phyloP scores from a whole-genome alignment of 805 yeast genomes.

The Metschnikowia arizonensis region DNA sequence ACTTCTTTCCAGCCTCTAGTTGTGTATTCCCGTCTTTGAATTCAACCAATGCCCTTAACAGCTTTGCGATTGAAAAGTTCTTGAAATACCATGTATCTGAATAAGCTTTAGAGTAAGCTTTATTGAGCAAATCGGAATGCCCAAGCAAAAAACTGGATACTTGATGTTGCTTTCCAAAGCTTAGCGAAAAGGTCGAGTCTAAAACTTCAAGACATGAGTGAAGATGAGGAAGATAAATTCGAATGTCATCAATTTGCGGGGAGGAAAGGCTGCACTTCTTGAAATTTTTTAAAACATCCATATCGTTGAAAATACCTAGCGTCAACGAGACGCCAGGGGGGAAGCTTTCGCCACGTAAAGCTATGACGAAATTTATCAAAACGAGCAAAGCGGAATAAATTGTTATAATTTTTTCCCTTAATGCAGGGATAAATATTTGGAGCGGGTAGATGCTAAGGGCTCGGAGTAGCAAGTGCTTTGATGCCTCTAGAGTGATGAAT shows the following conservation, averaged over 20 bases:
- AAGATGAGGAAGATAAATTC: constrained; percentile 35
- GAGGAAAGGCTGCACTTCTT: neutral
- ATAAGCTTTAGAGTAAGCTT: neutral
- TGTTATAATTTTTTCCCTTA: constrained; percentile 24
- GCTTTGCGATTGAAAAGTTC: constrained; percentile 7
- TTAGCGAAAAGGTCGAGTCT: constrained; percentile 50
- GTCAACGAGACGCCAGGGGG: constrained; percentile 51
- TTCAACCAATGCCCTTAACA: constrained; percentile 6
- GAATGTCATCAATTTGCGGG: constrained; percentile 12
- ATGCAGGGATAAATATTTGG: constrained; percentile 4
- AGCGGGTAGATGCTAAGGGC: constrained; percentile 36
- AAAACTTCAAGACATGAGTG: constrained; percentile 44
- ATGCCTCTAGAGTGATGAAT: constrained; percentile 28
- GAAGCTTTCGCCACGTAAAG: constrained; percentile 57
- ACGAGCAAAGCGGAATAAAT: constrained; percentile 30
- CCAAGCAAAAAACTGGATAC: neutral
- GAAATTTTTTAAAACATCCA: constrained; percentile 38
- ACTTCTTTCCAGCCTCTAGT: neutral
- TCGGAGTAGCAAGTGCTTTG: constrained; percentile 32
- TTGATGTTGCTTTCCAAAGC: constrained; percentile 44
- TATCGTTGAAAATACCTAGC: constrained; percentile 40
- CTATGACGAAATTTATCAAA: constrained; percentile 50
- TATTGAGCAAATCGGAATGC: neutral
- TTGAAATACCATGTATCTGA: constrained; percentile 1
- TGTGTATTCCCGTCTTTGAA: neutral